Evolutionary conservation across 2,329 filamentous ascomycete species (phyloP).

Genomic region (Colletotrichum sp.): DNA sequence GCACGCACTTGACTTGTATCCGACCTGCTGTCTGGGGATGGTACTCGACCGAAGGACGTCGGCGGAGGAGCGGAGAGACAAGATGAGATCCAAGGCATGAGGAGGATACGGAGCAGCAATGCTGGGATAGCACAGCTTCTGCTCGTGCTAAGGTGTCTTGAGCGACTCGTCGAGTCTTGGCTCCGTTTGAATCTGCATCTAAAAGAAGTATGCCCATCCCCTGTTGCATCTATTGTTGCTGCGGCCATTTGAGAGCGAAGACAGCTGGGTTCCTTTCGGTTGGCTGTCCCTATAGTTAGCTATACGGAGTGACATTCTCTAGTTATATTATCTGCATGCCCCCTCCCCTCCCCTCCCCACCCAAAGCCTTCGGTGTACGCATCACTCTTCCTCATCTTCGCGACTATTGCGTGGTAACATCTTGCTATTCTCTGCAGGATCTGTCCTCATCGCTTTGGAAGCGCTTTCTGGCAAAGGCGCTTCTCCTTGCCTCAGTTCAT

Average conservation of each 20-base stretch:
- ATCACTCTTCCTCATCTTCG: background rate
- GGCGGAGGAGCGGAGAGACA: background rate
- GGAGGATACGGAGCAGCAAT: background rate
- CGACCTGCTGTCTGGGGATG: background rate
- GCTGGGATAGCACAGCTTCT: background rate
- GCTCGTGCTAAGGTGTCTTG: background rate
- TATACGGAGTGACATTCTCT: background rate
- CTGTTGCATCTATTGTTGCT: background rate
- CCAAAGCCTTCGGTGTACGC: background rate
- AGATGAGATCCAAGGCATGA: background rate
- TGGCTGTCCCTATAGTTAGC: background rate
- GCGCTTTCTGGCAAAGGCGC: background rate
- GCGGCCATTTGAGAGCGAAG: background rate
- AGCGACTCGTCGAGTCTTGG: slow-evolving; percentile 7
- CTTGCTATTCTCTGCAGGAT: background rate
- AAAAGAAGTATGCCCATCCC: background rate
- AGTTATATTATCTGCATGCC: background rate
- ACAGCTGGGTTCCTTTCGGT: background rate
- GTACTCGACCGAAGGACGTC: background rate
- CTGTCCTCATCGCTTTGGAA: background rate
- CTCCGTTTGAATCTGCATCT: slow-evolving; percentile 3
- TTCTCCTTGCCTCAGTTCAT: background rate
- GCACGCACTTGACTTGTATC: background rate
- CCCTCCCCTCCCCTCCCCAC: background rate
- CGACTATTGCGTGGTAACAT: background rate